phyloP scores from a whole-genome alignment of 768 basidiomycete species.

The Atractiella rhizophila region DNA sequence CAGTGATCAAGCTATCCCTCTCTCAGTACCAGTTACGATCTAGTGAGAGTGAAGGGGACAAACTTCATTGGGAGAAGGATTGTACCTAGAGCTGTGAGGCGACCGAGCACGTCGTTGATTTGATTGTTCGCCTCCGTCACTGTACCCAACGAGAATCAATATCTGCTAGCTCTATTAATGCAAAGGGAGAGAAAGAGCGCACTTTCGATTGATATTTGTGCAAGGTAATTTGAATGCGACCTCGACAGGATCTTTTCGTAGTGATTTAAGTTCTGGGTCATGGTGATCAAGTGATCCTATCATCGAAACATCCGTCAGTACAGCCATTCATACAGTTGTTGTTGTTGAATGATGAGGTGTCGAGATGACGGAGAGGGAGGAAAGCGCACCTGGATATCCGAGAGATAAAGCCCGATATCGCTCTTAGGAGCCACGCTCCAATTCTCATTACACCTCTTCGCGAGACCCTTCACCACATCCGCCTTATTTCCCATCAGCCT shows the following conservation, averaged over 20 bases:
- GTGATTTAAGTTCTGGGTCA: slow-evolving; percentile 98
- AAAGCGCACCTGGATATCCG: slow-evolving; percentile 53
- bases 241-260: slow-evolving; percentile 98
- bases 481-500: slow-evolving; percentile 98
- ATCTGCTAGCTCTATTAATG: too few species aligned
- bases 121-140: slow-evolving; percentile 76
- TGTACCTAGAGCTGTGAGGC: slow-evolving; percentile 90
- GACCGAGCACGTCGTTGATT: slow-evolving; percentile 94
- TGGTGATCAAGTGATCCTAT: slow-evolving; percentile 88
- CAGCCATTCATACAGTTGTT: too few species aligned
- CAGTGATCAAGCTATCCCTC: slow-evolving; percentile 44
- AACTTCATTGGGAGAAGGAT: slow-evolving; percentile 64
- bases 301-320: slow-evolving; percentile 7
- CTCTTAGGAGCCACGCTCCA: slow-evolving; percentile 95
- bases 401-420: slow-evolving; percentile 85
- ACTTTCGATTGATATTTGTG: slow-evolving; percentile 99
- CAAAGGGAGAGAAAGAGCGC: slow-evolving; percentile 23
- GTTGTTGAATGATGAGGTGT: too few species aligned
- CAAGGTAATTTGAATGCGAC: slow-evolving; percentile 96
- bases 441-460: slow-evolving; percentile 93
- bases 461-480: slow-evolving; percentile 93
- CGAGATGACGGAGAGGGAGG: neutral
- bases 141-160: neutral
- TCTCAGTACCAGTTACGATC: neutral
- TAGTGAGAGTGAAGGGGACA: neutral